Evolutionary conservation across 2,329 filamentous ascomycete genomes (phyloP).

Genomic region (Xylaria digitata): DNA sequence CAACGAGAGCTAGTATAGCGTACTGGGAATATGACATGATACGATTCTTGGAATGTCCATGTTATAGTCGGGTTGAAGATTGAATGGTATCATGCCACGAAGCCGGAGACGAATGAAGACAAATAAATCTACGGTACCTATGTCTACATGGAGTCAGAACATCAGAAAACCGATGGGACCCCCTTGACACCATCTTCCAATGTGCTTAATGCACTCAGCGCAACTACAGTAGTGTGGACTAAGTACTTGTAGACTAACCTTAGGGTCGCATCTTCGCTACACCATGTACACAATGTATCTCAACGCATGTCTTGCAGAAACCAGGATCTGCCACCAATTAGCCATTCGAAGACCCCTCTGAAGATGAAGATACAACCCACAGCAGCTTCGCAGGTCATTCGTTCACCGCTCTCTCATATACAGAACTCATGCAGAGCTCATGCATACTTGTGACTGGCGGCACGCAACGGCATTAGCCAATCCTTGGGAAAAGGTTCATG

Average conservation of each 20-base stretch:
- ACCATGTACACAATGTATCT: conserved; percentile 7
- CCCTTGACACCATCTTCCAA: conserved; percentile 14
- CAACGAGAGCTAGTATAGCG: not conserved
- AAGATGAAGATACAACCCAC: conserved; percentile 28
- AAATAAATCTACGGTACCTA: not conserved
- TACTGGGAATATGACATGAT: conserved; percentile 25
- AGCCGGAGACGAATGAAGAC: conserved; percentile 13
- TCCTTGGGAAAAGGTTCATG: conserved; percentile 37
- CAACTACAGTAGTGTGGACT: conserved; percentile 1
- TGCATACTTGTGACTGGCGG: conserved; percentile 41
- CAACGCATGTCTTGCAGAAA: conserved; percentile 37
- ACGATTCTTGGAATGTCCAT: conserved; percentile 10
- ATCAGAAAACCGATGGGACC: conserved; percentile 9
- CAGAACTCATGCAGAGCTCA: conserved; percentile 33
- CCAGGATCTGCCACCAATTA: conserved; percentile 29
- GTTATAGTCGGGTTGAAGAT: conserved; percentile 29
- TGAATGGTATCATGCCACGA: conserved; percentile 30
- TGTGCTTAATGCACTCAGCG: not conserved
- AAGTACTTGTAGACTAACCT: not conserved
- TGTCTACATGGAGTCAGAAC: not conserved
- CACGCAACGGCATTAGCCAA: conserved; percentile 44
- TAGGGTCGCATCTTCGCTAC: conserved; percentile 8
- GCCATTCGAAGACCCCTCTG: conserved; percentile 18
- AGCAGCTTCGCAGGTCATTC: conserved; percentile 37
- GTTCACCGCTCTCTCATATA: conserved; percentile 45